Conservation (phyloP, 208 protist species). For the Leishmania gerbilli region DNA sequence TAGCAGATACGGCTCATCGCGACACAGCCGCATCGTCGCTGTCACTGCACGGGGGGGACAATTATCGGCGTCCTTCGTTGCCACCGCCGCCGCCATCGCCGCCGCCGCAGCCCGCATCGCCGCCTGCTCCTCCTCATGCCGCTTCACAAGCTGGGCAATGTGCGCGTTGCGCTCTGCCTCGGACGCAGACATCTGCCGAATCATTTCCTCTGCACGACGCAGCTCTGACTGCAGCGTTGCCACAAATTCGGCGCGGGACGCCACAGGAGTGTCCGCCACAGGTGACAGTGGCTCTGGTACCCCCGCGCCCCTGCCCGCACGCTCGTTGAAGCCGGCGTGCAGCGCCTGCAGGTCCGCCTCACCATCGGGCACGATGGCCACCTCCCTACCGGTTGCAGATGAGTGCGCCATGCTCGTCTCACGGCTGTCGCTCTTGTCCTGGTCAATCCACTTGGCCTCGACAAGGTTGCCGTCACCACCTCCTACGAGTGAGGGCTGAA, state of each 20-base stretch:
- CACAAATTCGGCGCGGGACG: slow-evolving; percentile 19
- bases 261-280: neutral
- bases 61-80: slow-evolving; percentile 20
- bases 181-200: slow-evolving; percentile 47
- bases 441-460: neutral
- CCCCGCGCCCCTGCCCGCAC: neutral
- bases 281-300: neutral
- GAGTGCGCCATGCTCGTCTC: neutral
- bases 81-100: slow-evolving; percentile 9
- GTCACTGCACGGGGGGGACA: slow-evolving; percentile 19
- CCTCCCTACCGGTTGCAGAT: neutral
- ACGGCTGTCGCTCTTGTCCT: neutral
- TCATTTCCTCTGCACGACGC: slow-evolving; percentile 58
- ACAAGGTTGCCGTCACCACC: too few relatives aligned
- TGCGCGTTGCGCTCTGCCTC: slow-evolving; percentile 37
- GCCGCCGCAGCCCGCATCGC: slow-evolving; percentile 11
- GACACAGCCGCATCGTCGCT: slow-evolving; percentile 30
- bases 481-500: neutral
- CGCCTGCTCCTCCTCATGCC: slow-evolving; percentile 23
- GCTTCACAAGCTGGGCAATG: slow-evolving; percentile 19
- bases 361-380: too few relatives aligned
- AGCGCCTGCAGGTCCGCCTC: neutral
- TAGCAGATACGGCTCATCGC: slow-evolving; percentile 62
- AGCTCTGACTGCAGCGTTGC: slow-evolving; percentile 55
- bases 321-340: neutral